A percentile compares a stretch with the other conserved stretches of the same genome.
These are phyloP conservation scores for Cryptosporidium ubiquitum DNA, from an alignment of 169 alveolate species.

Conservation along the genomic window DNA sequence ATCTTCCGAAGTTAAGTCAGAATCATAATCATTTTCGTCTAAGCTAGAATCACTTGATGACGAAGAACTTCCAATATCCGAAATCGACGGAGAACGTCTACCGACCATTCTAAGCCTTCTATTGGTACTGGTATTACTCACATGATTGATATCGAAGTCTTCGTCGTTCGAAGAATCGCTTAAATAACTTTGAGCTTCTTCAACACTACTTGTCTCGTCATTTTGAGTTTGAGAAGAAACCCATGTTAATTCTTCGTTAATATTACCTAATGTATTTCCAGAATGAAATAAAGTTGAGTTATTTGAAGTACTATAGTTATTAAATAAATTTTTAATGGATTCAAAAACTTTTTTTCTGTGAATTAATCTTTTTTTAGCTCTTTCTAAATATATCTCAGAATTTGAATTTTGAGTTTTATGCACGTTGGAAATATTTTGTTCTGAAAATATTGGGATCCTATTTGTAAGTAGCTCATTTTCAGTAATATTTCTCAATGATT, in stretches of 20 bases:
- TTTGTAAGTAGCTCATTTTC: slow-evolving; percentile 2
- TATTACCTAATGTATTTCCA: neutral
- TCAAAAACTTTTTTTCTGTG: slow-evolving; percentile 2
- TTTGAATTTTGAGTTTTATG: neutral
- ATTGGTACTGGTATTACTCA: neutral
- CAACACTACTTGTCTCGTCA: slow-evolving; percentile 18
- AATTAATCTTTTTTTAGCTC: neutral
- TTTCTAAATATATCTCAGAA: slow-evolving; percentile 29
- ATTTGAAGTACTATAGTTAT: neutral
- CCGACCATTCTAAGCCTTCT: neutral
- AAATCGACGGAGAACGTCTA: neutral
- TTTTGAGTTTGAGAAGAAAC: neutral
- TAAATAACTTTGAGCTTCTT: slow-evolving; percentile 21
- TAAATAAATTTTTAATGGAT: neutral
- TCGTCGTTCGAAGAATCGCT: slow-evolving; percentile 25
- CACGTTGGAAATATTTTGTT: neutral
- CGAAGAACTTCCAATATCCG: slow-evolving; percentile 18
- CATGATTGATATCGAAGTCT: neutral
- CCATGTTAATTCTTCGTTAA: slow-evolving; percentile 5
- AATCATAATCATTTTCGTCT: slow-evolving; percentile 28
- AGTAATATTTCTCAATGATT: neutral
- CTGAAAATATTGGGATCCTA: slow-evolving; percentile 24
- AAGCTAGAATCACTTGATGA: slow-evolving; percentile 16
- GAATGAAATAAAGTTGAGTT: neutral
- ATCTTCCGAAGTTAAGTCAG: slow-evolving; percentile 62